Evolutionary conservation across 805 yeast genomes (phyloP).

Genomic region (Candida adriatica): DNA sequence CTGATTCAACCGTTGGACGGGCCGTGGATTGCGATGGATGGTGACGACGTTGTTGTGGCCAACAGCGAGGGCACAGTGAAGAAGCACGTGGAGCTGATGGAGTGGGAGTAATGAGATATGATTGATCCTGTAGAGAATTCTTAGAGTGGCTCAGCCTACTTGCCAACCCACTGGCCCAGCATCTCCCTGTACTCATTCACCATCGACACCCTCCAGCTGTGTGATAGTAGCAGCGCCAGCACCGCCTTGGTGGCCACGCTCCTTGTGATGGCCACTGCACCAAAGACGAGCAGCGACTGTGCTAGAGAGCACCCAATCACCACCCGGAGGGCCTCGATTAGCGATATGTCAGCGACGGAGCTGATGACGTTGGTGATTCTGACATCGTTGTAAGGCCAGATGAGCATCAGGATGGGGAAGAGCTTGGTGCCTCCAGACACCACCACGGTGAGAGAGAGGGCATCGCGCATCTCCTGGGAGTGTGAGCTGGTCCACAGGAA

Average conservation of each 20-base stretch:
- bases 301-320: constrained; percentile 27
- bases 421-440: constrained; percentile 75
- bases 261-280: constrained; percentile 6
- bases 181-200: constrained; percentile 1
- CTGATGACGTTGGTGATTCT: constrained; percentile 54
- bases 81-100: constrained; percentile 30
- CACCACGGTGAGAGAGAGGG: constrained; percentile 60
- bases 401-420: constrained; percentile 86
- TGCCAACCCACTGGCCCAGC: neutral
- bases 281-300: constrained; percentile 10
- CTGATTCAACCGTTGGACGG: constrained; percentile 69
- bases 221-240: constrained; percentile 11
- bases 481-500: constrained; percentile 5
- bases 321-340: constrained; percentile 56
- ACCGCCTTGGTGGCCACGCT: constrained; percentile 11
- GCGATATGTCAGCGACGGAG: constrained; percentile 51
- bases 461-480: constrained; percentile 26
- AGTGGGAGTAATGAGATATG: constrained; percentile 31
- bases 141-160: neutral
- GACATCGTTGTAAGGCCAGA: constrained; percentile 93
- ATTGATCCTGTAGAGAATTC: neutral
- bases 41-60: constrained; percentile 43
- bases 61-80: constrained; percentile 34
- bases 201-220: constrained; percentile 1
- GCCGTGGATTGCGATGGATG: constrained; percentile 73